Evolutionary conservation across 2,329 filamentous ascomycete genomes (phyloP), one percentile per base, ranked within the genome.

Genomic region (Aspergillus quadrilineatus): DNA sequence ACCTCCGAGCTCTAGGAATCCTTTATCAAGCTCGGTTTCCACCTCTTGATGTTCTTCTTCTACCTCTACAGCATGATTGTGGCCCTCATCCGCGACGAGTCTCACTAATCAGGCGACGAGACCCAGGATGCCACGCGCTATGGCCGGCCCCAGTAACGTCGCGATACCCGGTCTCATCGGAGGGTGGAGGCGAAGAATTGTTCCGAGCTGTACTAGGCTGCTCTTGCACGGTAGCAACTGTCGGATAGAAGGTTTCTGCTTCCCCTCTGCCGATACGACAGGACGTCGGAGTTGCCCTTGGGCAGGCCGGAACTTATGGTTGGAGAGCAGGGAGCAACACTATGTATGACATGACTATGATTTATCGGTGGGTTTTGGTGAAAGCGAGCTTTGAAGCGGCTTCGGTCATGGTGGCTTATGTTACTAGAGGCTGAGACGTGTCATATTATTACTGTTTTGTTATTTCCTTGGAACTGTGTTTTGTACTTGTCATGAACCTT

Each of bases 31-130:
- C 90, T 99, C 43, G 94, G 93, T 55, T 99, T 99, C 84, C 94
- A 99, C 78, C 82, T 99, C 59, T 77, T 99, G 79, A 97, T 99
- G 92, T 99, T 99, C 85, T 99, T 99, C 87, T 99, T 97, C 85
- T 99, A 99, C 80, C 89, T 99, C 56, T 96, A 96, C 85, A 95
- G 90, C 87, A 95, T 94, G 90, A 94, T 94, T 67, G 93, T 97
- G 63, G 93, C 94, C 65, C 84, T 99, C 62, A 99, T 99, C 81
- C 88, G 89, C 72, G 94, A 97, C 77, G 94, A 99, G 80, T 85
- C 89, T 59, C 85, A 92, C 77, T 96, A 88, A 87, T 66, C 76
- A 63, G 68, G 69, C 57, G 63, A 65, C 50, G 66, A 70, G 65
- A 66, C 71, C 66, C 72, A 69, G 54, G 60, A 73, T 68, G 70